Base-by-base conservation (phyloP, 2,329 filamentous ascomycete species). In the Immersiporthe knoxdaviesiana region DNA sequence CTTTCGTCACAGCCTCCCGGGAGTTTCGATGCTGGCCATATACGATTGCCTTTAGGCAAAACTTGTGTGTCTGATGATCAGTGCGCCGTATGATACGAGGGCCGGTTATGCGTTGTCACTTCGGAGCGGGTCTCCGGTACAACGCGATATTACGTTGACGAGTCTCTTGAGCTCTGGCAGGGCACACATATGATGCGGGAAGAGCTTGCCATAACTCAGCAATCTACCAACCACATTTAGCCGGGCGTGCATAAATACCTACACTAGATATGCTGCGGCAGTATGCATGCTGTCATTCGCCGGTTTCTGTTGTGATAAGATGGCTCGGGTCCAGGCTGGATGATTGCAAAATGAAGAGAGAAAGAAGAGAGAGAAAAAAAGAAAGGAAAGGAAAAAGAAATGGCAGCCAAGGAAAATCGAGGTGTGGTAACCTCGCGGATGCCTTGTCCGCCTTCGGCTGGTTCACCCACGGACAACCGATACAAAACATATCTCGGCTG, bases 401-500 rank as follows among this genome's bases (percentile, higher is more conserved):
- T n/a, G n/a, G 12, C 52, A 56, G 27, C 14, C 24, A 24, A 18
- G 27, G 3, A 30, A 30, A 0, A 21, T 8, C 27, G 14, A 30
- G 27, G 18, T 18, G 18, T 3, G 52, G 27, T 39, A 14, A 37
- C 32, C 21, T 35, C n/a, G 58, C 58, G 58, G 58, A 35, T 39
- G 32, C 32, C 58, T 32, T 39, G 30, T 35, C 58, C 35, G 58
- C 18, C 58, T 37, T 24, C 58, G n/a, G 59, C 32, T 32, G 52
- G 27, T 56, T 56, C 14, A 14, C n/a, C 18, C 39, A 16, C 41
- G 41, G n/a, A 50, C n/a, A 21, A 7, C 39, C 41, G 61, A 32
- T 5, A 30, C n/a, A 63, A n/a, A 50, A 63, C 18, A 63, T 7
- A 27, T 35, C 16, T 47, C 61, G 61, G 61, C 61, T 63, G 16